Base-by-base conservation (phyloP, 164 flowering plant species). In the Berberis thunbergii region DNA sequence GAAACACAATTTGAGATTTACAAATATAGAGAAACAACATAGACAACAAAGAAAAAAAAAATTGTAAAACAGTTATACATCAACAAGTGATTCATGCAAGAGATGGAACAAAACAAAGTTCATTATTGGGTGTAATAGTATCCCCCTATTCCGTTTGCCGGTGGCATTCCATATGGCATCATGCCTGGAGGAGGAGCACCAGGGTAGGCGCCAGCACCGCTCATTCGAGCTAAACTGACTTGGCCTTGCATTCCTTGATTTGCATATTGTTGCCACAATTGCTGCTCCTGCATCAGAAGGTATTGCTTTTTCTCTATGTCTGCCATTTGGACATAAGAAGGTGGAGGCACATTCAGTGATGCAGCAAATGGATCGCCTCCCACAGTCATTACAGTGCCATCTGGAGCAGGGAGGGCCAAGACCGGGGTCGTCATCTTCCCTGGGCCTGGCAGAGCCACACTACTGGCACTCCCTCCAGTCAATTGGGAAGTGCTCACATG, bases 301-400 rank as follows among this genome's bases (percentile, higher is more conserved):
- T 82, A 78, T 74, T 86, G 91, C 68, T 87, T 87, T 85, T 75
- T 83, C 74, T 87, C 94, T 83, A 87, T 80, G 4, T 87, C 94
- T 0, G 87, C 81, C 68, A 90, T 83, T 69, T 86, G 94, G 67
- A 90, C 94, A 59, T 86, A 90, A 0, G 92, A 61, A 7, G 94
- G 94, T 4, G 95, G 87, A 2, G 95, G 88, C 5, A 89, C 66
- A 2, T 48, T 41, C 26, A 82, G 67, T 1, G 96, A 89, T 5
- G 94, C 97, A 0, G 86, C 86, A 59, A 87, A 89, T 6, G 97
- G 97, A 60, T 89, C 97, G 59, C 76, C 78, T 26, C 80, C 80
- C 5, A 83, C 76, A 2, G 75, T 54, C 46, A 74, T 74, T 38
- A 79, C 77, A 0, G 83, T 75, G 45, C 89, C 88, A 66, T 81